phyloP scores from a whole-genome alignment of 2,329 filamentous ascomycete species.

The Ophioceras dolichostomum region DNA sequence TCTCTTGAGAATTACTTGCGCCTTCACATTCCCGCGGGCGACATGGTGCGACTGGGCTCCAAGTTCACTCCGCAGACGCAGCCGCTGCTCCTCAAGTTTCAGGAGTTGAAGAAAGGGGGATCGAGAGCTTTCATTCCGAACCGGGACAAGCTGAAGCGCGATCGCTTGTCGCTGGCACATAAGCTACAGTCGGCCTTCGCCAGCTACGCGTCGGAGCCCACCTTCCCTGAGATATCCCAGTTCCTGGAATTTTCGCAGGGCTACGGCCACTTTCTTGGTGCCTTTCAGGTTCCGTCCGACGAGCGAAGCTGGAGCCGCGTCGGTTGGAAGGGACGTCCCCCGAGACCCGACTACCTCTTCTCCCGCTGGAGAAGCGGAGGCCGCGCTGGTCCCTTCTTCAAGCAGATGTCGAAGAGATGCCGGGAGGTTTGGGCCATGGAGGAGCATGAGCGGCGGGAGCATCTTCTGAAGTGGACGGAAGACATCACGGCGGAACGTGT shows the following conservation, averaged over 20 bases:
- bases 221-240: conserved; percentile 16
- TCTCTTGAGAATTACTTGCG: conserved; percentile 52
- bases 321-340: conserved; percentile 28
- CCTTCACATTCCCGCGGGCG: conserved; percentile 34
- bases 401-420: conserved; percentile 13
- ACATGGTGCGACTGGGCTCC: conserved; percentile 51
- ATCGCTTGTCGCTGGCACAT: conserved; percentile 16
- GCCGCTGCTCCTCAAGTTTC: conserved; percentile 33
- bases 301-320: conserved; percentile 29
- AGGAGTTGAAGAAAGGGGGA: no score
- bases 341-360: conserved; percentile 37
- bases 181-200: conserved; percentile 9
- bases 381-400: conserved; percentile 28
- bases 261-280: conserved; percentile 27
- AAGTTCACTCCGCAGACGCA: conserved; percentile 40
- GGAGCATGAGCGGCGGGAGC: conserved; percentile 17
- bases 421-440: conserved; percentile 39
- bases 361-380: conserved; percentile 36
- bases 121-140: no score
- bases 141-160: no score
- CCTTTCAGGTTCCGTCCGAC: conserved; percentile 36
- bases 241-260: conserved; percentile 19
- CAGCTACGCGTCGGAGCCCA: conserved; percentile 4
- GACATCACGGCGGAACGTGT: conserved; percentile 38
- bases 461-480: conserved; percentile 28